phyloP scores from a whole-genome alignment of 352 stramenopile species.

The Phytophthora cajani region DNA sequence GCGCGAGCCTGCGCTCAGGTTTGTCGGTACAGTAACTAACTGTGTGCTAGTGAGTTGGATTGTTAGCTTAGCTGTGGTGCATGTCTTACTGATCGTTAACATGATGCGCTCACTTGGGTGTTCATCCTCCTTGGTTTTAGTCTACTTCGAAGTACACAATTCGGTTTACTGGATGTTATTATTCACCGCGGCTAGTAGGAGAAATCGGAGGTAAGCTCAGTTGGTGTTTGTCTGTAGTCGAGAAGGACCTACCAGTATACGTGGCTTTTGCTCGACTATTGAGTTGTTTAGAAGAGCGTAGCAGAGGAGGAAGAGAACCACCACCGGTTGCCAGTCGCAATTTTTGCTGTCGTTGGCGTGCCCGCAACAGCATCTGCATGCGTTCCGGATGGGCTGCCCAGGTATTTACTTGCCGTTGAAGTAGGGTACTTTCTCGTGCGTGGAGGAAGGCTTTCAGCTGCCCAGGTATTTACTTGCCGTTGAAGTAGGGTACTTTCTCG shows the following conservation, averaged over 20 bases:
- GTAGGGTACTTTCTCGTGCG: constrained; percentile 15
- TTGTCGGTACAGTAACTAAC: background rate
- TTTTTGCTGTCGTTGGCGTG: constrained; percentile 24
- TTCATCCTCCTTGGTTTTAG: background rate
- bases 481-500: constrained; percentile 17
- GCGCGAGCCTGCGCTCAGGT: constrained; percentile 3
- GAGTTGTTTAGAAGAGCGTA: background rate
- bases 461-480: constrained; percentile 29
- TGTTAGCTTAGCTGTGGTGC: background rate
- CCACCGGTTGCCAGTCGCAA: background rate
- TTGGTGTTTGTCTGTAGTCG: constrained; percentile 1
- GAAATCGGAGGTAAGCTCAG: constrained; percentile 16
- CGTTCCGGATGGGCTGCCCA: constrained; percentile 26
- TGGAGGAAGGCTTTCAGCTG: constrained; percentile 27
- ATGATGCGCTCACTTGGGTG: background rate
- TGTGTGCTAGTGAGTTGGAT: background rate
- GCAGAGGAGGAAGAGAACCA: constrained; percentile 13
- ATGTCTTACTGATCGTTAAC: background rate
- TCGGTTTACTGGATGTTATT: background rate
- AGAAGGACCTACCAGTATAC: background rate
- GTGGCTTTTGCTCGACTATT: background rate
- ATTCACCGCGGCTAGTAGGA: constrained; percentile 18
- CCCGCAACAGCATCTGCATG: constrained; percentile 29
- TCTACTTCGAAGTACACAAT: background rate
- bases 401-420: constrained; percentile 24